Evolutionary conservation across 306 rosid genomes (phyloP).

Genomic region (Trifolium fragiferum): DNA sequence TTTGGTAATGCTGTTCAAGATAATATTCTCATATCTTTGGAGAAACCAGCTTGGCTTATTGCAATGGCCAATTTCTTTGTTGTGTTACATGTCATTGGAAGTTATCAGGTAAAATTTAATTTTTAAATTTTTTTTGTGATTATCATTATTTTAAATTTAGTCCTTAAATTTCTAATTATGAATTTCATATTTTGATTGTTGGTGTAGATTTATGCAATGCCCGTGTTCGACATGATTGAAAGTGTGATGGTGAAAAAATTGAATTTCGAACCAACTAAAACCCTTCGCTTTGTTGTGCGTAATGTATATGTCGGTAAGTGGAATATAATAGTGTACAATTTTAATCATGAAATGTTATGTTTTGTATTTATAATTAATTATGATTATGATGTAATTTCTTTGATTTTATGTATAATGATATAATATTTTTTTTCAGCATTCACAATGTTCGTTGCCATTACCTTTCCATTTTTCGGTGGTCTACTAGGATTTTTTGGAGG

Average conservation of each 20-base stretch:
- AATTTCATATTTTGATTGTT: constrained; percentile 5
- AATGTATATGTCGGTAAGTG: constrained; percentile 74
- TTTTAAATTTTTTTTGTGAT: neutral
- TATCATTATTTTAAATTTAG: neutral
- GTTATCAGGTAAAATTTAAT: constrained; percentile 71
- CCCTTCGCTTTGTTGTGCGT: constrained; percentile 68
- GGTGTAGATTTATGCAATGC: constrained; percentile 74
- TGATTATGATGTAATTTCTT: too few relatives aligned
- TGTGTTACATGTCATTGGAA: constrained; percentile 86
- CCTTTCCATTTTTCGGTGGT: neutral
- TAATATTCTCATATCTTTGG: constrained; percentile 67
- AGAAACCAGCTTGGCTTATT: constrained; percentile 81
- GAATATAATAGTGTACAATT: neutral
- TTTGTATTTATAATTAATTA: too few relatives aligned
- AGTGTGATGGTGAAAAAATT: constrained; percentile 65
- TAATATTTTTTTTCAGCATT: neutral
- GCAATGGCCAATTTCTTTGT: constrained; percentile 85
- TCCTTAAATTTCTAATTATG: neutral
- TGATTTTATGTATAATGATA: constrained; percentile 4
- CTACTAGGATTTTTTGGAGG: constrained; percentile 7
- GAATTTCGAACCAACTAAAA: constrained; percentile 53
- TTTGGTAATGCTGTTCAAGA: constrained; percentile 62
- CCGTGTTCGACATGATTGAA: constrained; percentile 91
- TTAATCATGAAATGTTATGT: neutral
- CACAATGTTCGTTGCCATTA: neutral